Percentiles rank a stretch among this genome's conserved stretches.
These are phyloP conservation scores for Ustilago bromivora DNA, from an alignment of 1,284 basidiomycete species.

Conservation along the genomic window DNA sequence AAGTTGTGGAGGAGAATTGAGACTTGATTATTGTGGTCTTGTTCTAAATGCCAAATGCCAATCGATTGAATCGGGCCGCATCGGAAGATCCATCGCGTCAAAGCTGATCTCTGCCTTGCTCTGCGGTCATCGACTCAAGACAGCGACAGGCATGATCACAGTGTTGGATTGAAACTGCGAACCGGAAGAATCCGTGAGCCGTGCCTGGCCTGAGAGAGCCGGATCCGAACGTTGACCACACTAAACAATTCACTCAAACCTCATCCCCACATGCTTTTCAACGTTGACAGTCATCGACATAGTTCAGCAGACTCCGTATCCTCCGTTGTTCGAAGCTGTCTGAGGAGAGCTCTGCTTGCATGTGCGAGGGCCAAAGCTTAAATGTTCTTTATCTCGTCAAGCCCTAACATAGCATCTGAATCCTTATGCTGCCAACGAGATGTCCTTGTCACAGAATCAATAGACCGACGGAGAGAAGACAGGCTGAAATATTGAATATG, in stretches of 20 bases:
- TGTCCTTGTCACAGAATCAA: background rate
- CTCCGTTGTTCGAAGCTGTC: no score
- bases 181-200: slow-evolving; percentile 27
- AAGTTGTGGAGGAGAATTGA: slow-evolving; percentile 40
- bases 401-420: background rate
- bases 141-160: slow-evolving; percentile 14
- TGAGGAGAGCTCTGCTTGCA: no score
- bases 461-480: background rate
- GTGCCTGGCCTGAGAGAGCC: background rate
- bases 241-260: background rate
- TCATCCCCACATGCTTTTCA: background rate
- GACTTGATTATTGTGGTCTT: slow-evolving; percentile 4
- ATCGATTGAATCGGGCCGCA: slow-evolving; percentile 18
- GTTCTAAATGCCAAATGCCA: slow-evolving; percentile 16
- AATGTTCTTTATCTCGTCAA: no score
- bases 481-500: slow-evolving; percentile 14
- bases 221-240: slow-evolving; percentile 26
- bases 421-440: background rate
- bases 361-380: no score
- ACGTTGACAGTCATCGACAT: background rate
- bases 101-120: slow-evolving; percentile 3
- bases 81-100: background rate
- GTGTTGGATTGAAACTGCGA: slow-evolving; percentile 1
- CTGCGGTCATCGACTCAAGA: slow-evolving; percentile 8
- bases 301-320: background rate